Evolutionary conservation across 139 green algal genomes (phyloP).

Genomic region (Tetratostichococcus sp.): DNA sequence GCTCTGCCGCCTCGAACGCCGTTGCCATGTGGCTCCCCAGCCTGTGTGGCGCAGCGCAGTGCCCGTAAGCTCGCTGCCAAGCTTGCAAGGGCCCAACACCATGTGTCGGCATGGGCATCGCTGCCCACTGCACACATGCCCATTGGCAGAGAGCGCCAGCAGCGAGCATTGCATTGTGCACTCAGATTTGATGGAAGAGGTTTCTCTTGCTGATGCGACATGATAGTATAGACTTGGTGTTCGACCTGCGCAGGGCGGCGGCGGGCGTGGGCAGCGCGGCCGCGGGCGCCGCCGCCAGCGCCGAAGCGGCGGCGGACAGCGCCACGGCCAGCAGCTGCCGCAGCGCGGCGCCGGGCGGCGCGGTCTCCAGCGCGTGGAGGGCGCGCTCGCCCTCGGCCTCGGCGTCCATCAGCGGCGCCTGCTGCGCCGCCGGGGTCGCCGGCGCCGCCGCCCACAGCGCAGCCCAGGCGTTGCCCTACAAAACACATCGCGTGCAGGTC

Average conservation of each 20-base stretch:
- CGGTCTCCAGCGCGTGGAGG: constrained; percentile 74
- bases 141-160: no score
- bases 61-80: no score
- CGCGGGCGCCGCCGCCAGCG: constrained; percentile 39
- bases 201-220: no score
- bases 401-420: constrained; percentile 68
- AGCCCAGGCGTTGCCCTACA: neutral
- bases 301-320: constrained; percentile 27
- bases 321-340: constrained; percentile 54
- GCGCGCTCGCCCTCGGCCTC: constrained; percentile 67
- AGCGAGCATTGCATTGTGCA: neutral
- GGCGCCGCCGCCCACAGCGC: constrained; percentile 59
- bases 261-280: constrained; percentile 43
- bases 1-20: neutral
- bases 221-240: no score
- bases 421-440: constrained; percentile 37
- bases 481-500: neutral
- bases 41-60: no score
- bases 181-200: no score
- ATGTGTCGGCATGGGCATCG: neutral
- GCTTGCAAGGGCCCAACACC: no score
- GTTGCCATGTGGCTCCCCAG: neutral
- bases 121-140: no score
- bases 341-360: constrained; percentile 47
- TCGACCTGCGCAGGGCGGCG: constrained; percentile 22